Conservation (phyloP, 352 stramenopile genomes). For the Elongisporangium undulatum region DNA sequence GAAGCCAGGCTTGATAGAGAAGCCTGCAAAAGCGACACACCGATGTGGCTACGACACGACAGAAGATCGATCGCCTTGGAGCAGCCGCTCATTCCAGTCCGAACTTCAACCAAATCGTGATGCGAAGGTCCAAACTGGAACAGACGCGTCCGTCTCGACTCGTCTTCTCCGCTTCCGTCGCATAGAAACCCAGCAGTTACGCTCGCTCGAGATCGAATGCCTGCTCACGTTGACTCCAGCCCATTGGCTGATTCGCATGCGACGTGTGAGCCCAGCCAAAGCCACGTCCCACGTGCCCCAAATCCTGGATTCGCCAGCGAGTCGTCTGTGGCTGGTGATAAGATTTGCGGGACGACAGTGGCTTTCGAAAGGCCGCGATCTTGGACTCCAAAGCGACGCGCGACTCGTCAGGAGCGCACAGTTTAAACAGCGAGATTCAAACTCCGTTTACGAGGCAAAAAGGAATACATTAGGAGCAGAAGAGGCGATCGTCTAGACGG, state of each 20-base stretch:
- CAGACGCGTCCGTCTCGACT: not conserved
- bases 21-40: too few relatives aligned
- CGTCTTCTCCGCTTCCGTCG: not conserved
- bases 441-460: too few relatives aligned
- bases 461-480: not conserved
- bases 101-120: not conserved
- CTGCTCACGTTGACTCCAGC: too few relatives aligned
- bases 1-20: not conserved
- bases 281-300: too few relatives aligned
- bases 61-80: not conserved
- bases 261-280: too few relatives aligned
- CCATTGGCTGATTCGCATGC: not conserved
- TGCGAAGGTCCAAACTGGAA: not conserved
- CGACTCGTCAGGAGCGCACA: too few relatives aligned
- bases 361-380: too few relatives aligned
- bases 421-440: too few relatives aligned
- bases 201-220: too few relatives aligned
- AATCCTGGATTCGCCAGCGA: not conserved
- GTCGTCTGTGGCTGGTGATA: not conserved
- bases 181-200: not conserved
- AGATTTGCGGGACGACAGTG: too few relatives aligned
- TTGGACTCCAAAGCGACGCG: too few relatives aligned
- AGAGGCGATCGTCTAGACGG: not conserved
- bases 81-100: not conserved
- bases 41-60: too few relatives aligned